phyloP scores from a whole-genome alignment of 1,139 yeast species.

The Debaryomycetaceae sp. region DNA sequence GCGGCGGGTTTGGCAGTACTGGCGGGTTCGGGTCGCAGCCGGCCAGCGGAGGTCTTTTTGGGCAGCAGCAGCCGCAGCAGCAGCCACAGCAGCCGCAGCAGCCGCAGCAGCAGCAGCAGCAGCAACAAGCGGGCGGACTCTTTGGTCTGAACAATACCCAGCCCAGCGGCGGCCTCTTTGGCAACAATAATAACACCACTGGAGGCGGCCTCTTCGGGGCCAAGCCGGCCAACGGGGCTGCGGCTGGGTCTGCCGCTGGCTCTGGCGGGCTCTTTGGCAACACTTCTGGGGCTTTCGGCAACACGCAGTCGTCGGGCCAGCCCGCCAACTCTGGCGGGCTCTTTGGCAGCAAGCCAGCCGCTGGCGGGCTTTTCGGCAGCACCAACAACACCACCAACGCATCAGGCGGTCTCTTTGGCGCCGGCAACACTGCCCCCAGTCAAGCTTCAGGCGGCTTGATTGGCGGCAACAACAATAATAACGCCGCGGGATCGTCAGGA shows the following conservation, averaged over 20 bases:
- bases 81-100: background rate
- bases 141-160: constrained; percentile 13
- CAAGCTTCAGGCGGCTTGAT: constrained; percentile 35
- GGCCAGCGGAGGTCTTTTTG: constrained; percentile 2
- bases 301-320: background rate
- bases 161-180: constrained; percentile 20
- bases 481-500: constrained; percentile 13
- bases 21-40: too few relatives aligned
- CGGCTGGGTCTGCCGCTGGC: constrained; percentile 7
- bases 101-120: constrained; percentile 6
- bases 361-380: constrained; percentile 18
- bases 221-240: constrained; percentile 8
- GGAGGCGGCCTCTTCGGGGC: constrained; percentile 29
- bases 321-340: constrained; percentile 17
- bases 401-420: constrained; percentile 25
- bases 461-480: constrained; percentile 22
- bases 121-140: constrained; percentile 18
- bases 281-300: constrained; percentile 12
- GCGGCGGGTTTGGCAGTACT: background rate
- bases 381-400: constrained; percentile 8
- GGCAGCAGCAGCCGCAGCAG: constrained; percentile 1
- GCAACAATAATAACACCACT: constrained; percentile 16
- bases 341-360: constrained; percentile 17
- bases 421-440: constrained; percentile 8
- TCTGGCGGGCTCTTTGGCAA: constrained; percentile 25